A percentile compares a stretch with the other conserved stretches of the same genome.
Conservation (phyloP, 352 stramenopile genomes). For the Lagenidium giganteum region DNA sequence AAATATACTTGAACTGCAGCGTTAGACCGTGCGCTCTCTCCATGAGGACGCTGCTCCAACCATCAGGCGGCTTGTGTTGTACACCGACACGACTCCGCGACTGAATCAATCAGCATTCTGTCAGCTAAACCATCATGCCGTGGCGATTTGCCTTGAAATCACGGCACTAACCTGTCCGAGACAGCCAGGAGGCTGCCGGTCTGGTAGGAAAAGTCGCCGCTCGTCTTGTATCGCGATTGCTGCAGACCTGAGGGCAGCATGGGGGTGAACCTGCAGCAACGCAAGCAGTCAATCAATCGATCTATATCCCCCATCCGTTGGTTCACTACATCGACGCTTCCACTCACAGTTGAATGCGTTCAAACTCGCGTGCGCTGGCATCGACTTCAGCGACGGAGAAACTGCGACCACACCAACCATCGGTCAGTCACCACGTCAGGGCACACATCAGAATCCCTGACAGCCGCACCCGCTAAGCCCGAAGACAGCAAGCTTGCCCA, state of each 20-base stretch:
- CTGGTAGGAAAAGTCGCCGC: conserved; percentile 61
- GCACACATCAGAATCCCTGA: too few species aligned
- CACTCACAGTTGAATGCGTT: too few species aligned
- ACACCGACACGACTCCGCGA: conserved; percentile 47
- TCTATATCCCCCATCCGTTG: too few species aligned
- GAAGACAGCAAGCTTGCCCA: conserved; percentile 51
- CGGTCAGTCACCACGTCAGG: background rate
- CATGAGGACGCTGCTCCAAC: too few species aligned
- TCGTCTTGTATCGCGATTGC: conserved; percentile 63
- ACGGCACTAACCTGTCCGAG: conserved; percentile 58
- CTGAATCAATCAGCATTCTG: conserved; percentile 13
- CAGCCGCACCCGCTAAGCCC: conserved; percentile 56
- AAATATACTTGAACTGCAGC: too few species aligned
- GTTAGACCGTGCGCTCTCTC: background rate
- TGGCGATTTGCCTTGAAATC: background rate
- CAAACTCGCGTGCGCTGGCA: too few species aligned
- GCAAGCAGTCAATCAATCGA: too few species aligned
- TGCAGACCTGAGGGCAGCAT: conserved; percentile 9
- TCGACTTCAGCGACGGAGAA: background rate
- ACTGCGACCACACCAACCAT: background rate
- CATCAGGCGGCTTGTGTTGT: conserved; percentile 17
- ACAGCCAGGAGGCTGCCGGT: conserved; percentile 45
- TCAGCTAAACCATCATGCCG: background rate
- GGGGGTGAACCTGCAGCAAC: too few species aligned
- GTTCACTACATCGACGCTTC: too few species aligned